Evolutionary conservation across 2,329 filamentous ascomycete species (phyloP).

Genomic region (Hymenoscyphus albidus): DNA sequence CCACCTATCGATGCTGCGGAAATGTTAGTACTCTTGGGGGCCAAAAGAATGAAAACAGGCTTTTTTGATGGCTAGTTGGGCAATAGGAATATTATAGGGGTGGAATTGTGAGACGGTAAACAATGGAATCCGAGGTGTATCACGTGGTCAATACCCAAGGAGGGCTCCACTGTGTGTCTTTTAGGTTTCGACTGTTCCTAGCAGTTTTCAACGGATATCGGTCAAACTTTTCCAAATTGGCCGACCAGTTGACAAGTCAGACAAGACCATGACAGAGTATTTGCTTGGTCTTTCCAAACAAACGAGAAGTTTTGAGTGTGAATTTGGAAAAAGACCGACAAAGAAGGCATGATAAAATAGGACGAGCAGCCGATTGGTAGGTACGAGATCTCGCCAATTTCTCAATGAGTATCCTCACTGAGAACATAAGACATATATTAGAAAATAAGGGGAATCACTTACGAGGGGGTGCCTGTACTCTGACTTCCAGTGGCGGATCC

Average conservation of each 20-base stretch:
- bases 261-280: neutral
- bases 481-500: slow-evolving; percentile 20
- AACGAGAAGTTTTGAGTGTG: neutral
- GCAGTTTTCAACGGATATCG: neutral
- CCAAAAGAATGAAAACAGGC: neutral
- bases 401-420: too few relatives aligned
- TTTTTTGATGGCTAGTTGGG: too few relatives aligned
- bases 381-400: too few relatives aligned
- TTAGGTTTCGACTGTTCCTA: neutral
- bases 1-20: neutral
- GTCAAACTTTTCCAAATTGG: neutral
- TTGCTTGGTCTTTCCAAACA: neutral
- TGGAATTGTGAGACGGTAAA: neutral
- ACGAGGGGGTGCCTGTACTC: slow-evolving; percentile 26
- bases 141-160: neutral
- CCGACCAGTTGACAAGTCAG: neutral
- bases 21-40: slow-evolving; percentile 1
- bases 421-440: neutral
- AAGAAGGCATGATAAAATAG: neutral
- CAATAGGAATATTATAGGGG: neutral
- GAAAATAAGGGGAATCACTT: slow-evolving; percentile 13
- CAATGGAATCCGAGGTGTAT: neutral
- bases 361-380: too few relatives aligned
- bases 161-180: neutral
- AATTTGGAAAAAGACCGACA: neutral